phyloP scores from a whole-genome alignment of 192 early-diverging fungal genomes.

The Entrophospora sp. region DNA sequence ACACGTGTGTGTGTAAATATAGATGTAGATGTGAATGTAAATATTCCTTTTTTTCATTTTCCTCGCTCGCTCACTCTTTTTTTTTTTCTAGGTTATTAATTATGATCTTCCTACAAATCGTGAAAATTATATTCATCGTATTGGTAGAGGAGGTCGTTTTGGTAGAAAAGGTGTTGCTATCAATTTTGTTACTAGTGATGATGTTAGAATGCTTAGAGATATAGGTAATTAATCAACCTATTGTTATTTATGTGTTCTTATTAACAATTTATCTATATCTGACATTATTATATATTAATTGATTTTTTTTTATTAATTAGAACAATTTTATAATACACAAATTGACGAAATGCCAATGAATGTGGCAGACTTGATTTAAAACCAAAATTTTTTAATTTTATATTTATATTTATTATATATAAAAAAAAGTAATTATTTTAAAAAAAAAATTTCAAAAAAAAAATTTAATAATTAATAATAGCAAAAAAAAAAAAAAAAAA shows the following conservation, averaged over 20 bases:
- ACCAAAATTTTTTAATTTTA: background rate
- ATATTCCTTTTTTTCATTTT: no score
- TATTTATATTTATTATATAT: no score
- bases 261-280: no score
- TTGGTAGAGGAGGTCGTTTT: slow-evolving; percentile 99
- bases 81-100: slow-evolving; percentile 36
- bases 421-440: no score
- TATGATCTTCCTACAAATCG: slow-evolving; percentile 96
- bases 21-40: no score
- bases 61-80: background rate
- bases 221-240: slow-evolving; percentile 20
- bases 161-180: slow-evolving; percentile 99
- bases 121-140: slow-evolving; percentile 99
- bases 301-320: slow-evolving; percentile 45
- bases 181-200: slow-evolving; percentile 98
- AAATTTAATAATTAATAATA: no score
- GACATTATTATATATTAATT: background rate
- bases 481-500: no score
- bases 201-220: slow-evolving; percentile 73
- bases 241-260: no score
- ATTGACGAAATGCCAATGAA: slow-evolving; percentile 99
- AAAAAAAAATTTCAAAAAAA: no score
- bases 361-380: slow-evolving; percentile 81
- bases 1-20: no score
- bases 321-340: slow-evolving; percentile 98